A percentile compares a stretch with the other conserved stretches of the same genome.
These are phyloP conservation scores for Euphrasia arctica DNA, from an alignment of 305 asterid genomes.

Conservation along the genomic window DNA sequence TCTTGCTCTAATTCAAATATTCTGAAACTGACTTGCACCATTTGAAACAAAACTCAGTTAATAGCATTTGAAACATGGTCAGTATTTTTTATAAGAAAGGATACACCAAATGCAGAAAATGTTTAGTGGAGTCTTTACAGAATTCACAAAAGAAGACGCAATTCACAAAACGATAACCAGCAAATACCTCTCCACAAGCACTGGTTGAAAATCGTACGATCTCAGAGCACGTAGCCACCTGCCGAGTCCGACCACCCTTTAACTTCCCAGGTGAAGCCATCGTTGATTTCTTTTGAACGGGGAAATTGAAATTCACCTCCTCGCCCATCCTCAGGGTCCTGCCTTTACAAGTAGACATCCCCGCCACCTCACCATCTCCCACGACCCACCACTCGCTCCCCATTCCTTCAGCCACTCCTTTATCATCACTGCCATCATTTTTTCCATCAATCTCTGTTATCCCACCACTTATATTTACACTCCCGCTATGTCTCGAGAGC, in stretches of 20 bases:
- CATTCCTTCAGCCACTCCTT: constrained; percentile 32
- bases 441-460: constrained; percentile 29
- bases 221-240: constrained; percentile 63
- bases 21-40: not conserved
- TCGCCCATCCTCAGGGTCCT: constrained; percentile 69
- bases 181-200: constrained; percentile 76
- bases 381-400: constrained; percentile 92
- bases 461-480: constrained; percentile 23
- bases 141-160: constrained; percentile 18
- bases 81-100: too few species aligned
- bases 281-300: constrained; percentile 51
- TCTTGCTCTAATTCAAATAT: not conserved
- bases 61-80: constrained; percentile 5
- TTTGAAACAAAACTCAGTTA: constrained; percentile 10
- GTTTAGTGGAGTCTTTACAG: not conserved
- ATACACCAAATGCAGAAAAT: constrained; percentile 8
- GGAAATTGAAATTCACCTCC: constrained; percentile 66
- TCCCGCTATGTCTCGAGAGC: constrained; percentile 28
- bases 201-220: constrained; percentile 85
- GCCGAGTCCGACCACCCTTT: constrained; percentile 75
- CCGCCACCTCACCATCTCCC: constrained; percentile 64
- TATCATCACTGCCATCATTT: constrained; percentile 19
- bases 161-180: constrained; percentile 3
- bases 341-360: constrained; percentile 91
- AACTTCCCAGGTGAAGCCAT: constrained; percentile 61